These are phyloP conservation scores for Verticillium alfalfae DNA, from an alignment of 2,329 filamentous ascomycete species.

Conservation along the genomic window DNA sequence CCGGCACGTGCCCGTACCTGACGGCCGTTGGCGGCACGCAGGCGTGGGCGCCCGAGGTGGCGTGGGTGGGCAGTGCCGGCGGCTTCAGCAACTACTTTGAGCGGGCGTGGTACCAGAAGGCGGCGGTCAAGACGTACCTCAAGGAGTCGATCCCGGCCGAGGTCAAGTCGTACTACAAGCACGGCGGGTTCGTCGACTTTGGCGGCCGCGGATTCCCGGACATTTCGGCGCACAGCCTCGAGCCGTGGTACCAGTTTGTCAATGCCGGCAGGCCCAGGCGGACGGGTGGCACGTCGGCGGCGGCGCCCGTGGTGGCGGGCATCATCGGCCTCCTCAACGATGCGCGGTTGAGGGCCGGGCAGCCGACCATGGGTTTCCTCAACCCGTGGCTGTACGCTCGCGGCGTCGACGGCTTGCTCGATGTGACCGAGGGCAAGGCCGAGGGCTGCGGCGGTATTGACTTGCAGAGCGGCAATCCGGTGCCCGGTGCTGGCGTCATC, in stretches of 20 bases:
- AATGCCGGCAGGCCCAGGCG: conserved; percentile 16
- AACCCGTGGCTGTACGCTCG: conserved; percentile 54
- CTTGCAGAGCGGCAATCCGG: conserved; percentile 13
- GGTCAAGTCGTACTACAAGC: conserved; percentile 42
- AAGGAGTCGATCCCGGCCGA: conserved; percentile 15
- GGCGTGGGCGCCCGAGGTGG: conserved; percentile 42
- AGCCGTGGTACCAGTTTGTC: conserved; percentile 13
- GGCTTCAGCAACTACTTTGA: conserved; percentile 44
- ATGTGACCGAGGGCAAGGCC: conserved; percentile 21
- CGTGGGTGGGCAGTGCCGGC: conserved; percentile 45
- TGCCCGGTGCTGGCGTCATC: conserved; percentile 17
- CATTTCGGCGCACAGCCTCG: conserved; percentile 48
- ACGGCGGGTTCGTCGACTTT: conserved; percentile 29
- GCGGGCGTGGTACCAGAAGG: conserved; percentile 38
- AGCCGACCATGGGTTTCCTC: conserved; percentile 50
- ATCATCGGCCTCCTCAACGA: conserved; percentile 63
- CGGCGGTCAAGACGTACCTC: conserved; percentile 38
- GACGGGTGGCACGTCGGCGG: conserved; percentile 37
- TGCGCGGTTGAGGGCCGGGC: conserved; percentile 48
- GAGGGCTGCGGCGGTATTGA: conserved; percentile 16
- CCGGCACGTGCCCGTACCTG: conserved; percentile 44
- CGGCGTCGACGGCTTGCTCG: conserved; percentile 24
- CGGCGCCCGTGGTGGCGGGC: conserved; percentile 56
- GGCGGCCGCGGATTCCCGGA: conserved; percentile 56
- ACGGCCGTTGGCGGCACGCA: conserved; percentile 53